Conservation (phyloP, 768 basidiomycete species). For the Russula compacta region DNA sequence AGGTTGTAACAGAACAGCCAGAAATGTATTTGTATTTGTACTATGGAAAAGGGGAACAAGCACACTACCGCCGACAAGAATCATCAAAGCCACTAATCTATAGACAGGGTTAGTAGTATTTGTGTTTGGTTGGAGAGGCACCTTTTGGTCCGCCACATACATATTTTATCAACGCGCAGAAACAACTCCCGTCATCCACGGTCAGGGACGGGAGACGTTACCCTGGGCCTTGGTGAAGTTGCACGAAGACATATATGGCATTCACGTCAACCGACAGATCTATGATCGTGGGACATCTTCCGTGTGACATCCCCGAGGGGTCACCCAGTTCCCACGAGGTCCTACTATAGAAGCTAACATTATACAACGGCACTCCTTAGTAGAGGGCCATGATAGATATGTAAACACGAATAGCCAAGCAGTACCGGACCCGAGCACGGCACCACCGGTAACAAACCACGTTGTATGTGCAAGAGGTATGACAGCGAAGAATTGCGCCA, state of each 20-base stretch:
- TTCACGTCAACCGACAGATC: background rate
- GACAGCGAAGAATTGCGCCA: background rate
- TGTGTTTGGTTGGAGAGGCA: background rate
- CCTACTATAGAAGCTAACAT: background rate
- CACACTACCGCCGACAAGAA: background rate
- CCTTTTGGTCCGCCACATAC: background rate
- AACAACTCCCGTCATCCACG: background rate
- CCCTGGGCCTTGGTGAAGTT: background rate
- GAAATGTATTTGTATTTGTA: background rate
- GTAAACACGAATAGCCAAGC: background rate
- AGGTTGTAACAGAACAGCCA: background rate
- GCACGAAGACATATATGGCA: background rate
- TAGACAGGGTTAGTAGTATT: background rate
- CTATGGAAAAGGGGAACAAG: background rate
- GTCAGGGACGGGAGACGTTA: background rate
- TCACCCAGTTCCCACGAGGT: background rate
- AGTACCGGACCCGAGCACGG: background rate
- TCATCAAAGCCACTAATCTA: background rate
- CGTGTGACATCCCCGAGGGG: background rate
- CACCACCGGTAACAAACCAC: background rate
- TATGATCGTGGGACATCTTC: background rate
- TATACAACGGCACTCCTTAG: conserved; percentile 6
- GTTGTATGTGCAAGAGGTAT: conserved; percentile 3
- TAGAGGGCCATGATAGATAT: conserved; percentile 6
- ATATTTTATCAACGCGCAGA: background rate